Percentiles rank a stretch among this genome's conserved stretches.
Conservation (phyloP, 1,284 basidiomycete genomes). For the Ceratobasidium sp. region DNA sequence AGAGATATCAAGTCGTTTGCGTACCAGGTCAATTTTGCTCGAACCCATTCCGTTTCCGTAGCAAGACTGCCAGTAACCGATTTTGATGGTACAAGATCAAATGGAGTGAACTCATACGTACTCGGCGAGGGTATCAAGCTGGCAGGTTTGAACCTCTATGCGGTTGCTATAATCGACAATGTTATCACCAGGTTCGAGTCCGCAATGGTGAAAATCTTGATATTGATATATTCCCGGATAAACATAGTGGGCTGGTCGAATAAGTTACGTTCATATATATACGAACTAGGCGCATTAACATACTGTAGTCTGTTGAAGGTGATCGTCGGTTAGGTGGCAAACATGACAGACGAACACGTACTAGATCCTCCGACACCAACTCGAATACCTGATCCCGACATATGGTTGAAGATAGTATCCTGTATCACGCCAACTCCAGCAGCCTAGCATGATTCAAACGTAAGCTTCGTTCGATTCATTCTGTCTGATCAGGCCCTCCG, state of each 20-base stretch:
- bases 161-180: constrained; percentile 56
- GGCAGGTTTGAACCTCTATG: constrained; percentile 63
- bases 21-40: constrained; percentile 59
- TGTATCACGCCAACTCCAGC: constrained; percentile 45
- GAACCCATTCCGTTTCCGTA: constrained; percentile 68
- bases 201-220: constrained; percentile 43
- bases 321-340: constrained; percentile 16
- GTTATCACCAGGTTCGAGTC: constrained; percentile 17
- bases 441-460: not conserved
- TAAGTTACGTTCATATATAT: not conserved
- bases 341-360: not conserved
- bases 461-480: not conserved
- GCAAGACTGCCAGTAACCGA: constrained; percentile 51
- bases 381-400: constrained; percentile 39
- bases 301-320: constrained; percentile 26
- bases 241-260: constrained; percentile 2
- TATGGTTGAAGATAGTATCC: constrained; percentile 45
- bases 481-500: too few species aligned
- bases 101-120: too few species aligned
- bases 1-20: constrained; percentile 61
- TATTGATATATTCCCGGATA: constrained; percentile 31
- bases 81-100: too few species aligned
- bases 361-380: constrained; percentile 25
- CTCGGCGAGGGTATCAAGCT: constrained; percentile 47
- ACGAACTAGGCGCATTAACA: constrained; percentile 11